Percentiles rank a stretch among this genome's conserved stretches.
Evolutionary conservation across 2,329 filamentous ascomycete species (phyloP).

Genomic region (Plenodomus biglobosus): DNA sequence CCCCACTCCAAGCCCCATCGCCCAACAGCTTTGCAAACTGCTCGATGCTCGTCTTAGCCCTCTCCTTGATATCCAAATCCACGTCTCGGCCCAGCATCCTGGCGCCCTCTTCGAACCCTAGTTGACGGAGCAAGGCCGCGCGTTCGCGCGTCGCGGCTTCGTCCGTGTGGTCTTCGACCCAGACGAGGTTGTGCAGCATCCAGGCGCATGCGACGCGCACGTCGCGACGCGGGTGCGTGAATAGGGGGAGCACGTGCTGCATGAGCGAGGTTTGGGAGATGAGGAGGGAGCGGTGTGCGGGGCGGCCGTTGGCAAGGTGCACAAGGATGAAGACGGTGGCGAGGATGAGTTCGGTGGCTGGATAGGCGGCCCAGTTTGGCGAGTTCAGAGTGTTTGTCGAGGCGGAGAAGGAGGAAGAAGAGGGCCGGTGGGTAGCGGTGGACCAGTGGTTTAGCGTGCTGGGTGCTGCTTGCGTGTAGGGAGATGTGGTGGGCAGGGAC

Average conservation of each 20-base stretch:
- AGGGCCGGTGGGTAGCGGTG: slow-evolving; percentile 61
- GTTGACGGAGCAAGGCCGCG: slow-evolving; percentile 65
- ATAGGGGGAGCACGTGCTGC: slow-evolving; percentile 70
- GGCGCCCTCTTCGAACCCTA: slow-evolving; percentile 68
- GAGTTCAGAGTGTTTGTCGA: slow-evolving; percentile 43
- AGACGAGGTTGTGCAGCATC: slow-evolving; percentile 82
- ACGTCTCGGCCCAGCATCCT: slow-evolving; percentile 66
- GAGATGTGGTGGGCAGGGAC: slow-evolving; percentile 6
- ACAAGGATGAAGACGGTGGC: slow-evolving; percentile 80
- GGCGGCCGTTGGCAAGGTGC: slow-evolving; percentile 81
- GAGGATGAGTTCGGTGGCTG: slow-evolving; percentile 66
- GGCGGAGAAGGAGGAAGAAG: slow-evolving; percentile 54
- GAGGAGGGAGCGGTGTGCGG: slow-evolving; percentile 68
- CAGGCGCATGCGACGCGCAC: slow-evolving; percentile 80
- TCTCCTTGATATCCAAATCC: slow-evolving; percentile 80
- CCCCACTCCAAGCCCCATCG: neutral
- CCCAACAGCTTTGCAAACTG: slow-evolving; percentile 49
- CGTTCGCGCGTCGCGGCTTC: slow-evolving; percentile 65
- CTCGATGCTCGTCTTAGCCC: slow-evolving; percentile 76
- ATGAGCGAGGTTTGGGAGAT: slow-evolving; percentile 75
- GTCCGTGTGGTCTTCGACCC: slow-evolving; percentile 74
- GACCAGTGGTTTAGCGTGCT: slow-evolving; percentile 35
- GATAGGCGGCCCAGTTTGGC: slow-evolving; percentile 40
- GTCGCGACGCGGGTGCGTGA: slow-evolving; percentile 69
- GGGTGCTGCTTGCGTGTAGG: slow-evolving; percentile 12